Evolutionary conservation across 2,329 filamentous ascomycete species (phyloP), one percentile per base, ranked within the genome.

Genomic region (Monilinia fructicola): DNA sequence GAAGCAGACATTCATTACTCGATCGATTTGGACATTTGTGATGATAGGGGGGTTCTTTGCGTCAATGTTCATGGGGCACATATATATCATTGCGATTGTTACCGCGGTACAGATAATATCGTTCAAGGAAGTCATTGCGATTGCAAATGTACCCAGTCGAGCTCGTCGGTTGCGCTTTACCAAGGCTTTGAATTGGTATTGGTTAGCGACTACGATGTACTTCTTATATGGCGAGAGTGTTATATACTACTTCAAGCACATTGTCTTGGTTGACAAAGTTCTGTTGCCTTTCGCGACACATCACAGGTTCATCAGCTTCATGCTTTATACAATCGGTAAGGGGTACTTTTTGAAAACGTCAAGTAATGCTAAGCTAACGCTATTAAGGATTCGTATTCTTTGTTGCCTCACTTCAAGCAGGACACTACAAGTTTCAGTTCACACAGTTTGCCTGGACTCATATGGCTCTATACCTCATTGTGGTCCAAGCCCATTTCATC

Each of bases 241-340:
- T 76, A 97, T 99, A 76, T 99, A 99, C 82, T 99, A 99, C 81
- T 99, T 99, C 81, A 99, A 99, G 84, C 95, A 99, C 78, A 94
- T 99, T 72, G 88, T 99, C 54, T 82, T 99, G 67, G 93, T 99
- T 55, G 95, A 99, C 80, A 92, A 90, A 78, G 91, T 98, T 55
- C 83, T 99, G 69, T 83, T 97, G 67, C 95, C 95, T 11, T 88
- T 99, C 77, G 93, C 95, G 65, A 98, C 94, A 21, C 95, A 99
- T 81, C 95, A 99, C 78, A 87, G 95, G 73, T 99, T 99, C 83
- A 97, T 99, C 78, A 97, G 93, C 82, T 98, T 99, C 77, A 90
- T 96, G 79, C 91, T 99, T 73, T 99, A 99, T 80, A 90, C 97
- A 67, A 94, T 98, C 77, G 95, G 93, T 96, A 80, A 71, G 89